A percentile compares a stretch with the other conserved stretches of the same genome.
Conservation (phyloP, 2,329 filamentous ascomycete genomes). For the Diaporthe ampelina region DNA sequence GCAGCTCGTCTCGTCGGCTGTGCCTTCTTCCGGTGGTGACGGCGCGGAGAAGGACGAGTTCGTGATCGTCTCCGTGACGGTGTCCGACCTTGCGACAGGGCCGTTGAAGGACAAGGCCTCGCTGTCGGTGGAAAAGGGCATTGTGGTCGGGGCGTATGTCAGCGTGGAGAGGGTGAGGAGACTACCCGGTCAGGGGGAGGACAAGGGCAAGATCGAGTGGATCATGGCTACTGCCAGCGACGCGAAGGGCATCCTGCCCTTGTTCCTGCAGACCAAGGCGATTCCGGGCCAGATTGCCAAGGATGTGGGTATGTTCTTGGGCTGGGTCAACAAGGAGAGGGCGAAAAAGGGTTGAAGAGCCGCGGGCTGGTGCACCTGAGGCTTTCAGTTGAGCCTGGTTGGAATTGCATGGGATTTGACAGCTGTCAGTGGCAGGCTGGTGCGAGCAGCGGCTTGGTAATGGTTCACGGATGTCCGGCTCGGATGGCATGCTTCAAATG, state of each 20-base stretch:
- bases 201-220: constrained; percentile 73
- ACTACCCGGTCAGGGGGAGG: constrained; percentile 49
- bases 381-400: not conserved
- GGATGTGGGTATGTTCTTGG: constrained; percentile 78
- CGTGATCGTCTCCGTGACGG: constrained; percentile 69
- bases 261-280: constrained; percentile 74
- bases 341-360: constrained; percentile 42
- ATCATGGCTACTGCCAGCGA: constrained; percentile 83
- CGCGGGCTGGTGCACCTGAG: not conserved
- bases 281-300: constrained; percentile 75
- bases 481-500: constrained; percentile 14
- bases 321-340: constrained; percentile 69
- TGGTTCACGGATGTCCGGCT: constrained; percentile 7
- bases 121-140: constrained; percentile 57
- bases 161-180: constrained; percentile 74
- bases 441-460: not conserved
- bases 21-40: constrained; percentile 46
- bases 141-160: constrained; percentile 72
- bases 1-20: constrained; percentile 66
- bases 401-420: not conserved
- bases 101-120: constrained; percentile 43
- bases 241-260: constrained; percentile 76
- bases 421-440: not conserved
- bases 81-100: constrained; percentile 57
- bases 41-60: constrained; percentile 60